Base-by-base conservation (phyloP, 179 eudicot genomes). In the Vitellaria paradoxa region DNA sequence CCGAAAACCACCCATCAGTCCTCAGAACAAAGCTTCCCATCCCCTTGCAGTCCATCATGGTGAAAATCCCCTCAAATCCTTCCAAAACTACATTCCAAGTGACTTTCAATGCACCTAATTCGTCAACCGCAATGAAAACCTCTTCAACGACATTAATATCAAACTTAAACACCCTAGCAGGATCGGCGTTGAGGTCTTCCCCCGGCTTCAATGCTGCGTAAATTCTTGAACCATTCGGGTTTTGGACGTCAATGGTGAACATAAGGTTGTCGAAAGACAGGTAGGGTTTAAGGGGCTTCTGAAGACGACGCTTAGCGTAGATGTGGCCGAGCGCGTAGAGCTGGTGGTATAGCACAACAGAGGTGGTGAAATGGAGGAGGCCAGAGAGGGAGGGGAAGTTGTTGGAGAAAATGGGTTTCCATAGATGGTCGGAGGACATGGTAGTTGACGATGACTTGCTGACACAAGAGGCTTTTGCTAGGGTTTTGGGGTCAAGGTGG, bases 391-490 rank as follows among this genome's bases (percentile, higher is more conserved):
- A 86, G 2, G 92, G 93, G 80, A 87, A 91, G 75, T 73, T 75
- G 77, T 87, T 11, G 70, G 81, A 10, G 79, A 88, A 85, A 18
- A 88, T 68, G 46, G 88, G 89, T 49, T 75, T 74, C 97, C 97
- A 91, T 0, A 91, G 80, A 76, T 86, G 84, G 78, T 91, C 90
- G 2, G 91, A 65, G 59, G 93, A 88, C 86, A 89, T 81, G 59
- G 81, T 78, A 6, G 64, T 12, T 20, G 24, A 76, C 93, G 93
- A 89, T 14, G 89, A 42, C 68, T 86, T 88, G 75, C 86, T 87
- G 1, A 89, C 97, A 52, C 91, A 88, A 0, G 85, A 72, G 30
- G 93, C 85, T 4, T 46, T 75, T 73, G 93, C 92, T 73, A 91
- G 68, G 73, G 90, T 76, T 81, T 84, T 78, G 0, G 93, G 90